These are phyloP conservation scores for Candida pseudocylindracea DNA, from an alignment of 1,139 yeast genomes.

Conservation along the genomic window DNA sequence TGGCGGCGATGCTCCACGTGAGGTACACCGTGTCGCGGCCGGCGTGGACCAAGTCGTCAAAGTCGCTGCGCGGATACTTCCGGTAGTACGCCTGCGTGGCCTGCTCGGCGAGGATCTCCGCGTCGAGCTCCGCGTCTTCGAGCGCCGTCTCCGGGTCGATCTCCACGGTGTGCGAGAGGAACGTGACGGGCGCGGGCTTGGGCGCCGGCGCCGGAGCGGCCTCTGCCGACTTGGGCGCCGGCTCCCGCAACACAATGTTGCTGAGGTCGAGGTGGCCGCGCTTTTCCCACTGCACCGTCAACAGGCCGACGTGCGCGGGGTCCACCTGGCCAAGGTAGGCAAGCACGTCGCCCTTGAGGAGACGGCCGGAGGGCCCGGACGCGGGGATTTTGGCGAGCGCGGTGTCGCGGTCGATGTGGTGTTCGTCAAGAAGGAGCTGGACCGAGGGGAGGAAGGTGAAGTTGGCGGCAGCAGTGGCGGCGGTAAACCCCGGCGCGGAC, in stretches of 20 bases:
- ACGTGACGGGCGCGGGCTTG: slow-evolving; percentile 3
- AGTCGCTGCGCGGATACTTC: neutral
- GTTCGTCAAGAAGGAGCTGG: slow-evolving; percentile 32
- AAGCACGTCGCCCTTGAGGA: slow-evolving; percentile 78
- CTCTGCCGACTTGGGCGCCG: slow-evolving; percentile 10
- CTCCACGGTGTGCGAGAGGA: too few relatives aligned
- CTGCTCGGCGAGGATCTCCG: neutral
- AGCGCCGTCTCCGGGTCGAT: too few relatives aligned
- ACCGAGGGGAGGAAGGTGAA: slow-evolving; percentile 75
- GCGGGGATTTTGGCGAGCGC: slow-evolving; percentile 58
- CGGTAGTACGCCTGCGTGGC: neutral
- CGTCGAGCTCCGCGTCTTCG: neutral
- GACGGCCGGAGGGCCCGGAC: slow-evolving; percentile 74
- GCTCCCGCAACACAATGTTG: slow-evolving; percentile 25
- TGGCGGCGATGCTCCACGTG: too few relatives aligned
- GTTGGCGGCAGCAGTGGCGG: slow-evolving; percentile 28
- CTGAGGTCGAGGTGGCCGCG: slow-evolving; percentile 57
- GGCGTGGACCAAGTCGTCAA: neutral
- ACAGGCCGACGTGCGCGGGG: slow-evolving; percentile 21
- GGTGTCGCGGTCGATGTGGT: slow-evolving; percentile 41
- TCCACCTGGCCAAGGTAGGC: slow-evolving; percentile 62
- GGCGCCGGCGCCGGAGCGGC: slow-evolving; percentile 6
- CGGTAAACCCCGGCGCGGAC: slow-evolving; percentile 3
- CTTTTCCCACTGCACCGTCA: slow-evolving; percentile 33
- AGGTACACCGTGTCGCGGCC: neutral